Evolutionary conservation across 2,329 filamentous ascomycete species (phyloP).

Genomic region (Colletotrichum sp.): DNA sequence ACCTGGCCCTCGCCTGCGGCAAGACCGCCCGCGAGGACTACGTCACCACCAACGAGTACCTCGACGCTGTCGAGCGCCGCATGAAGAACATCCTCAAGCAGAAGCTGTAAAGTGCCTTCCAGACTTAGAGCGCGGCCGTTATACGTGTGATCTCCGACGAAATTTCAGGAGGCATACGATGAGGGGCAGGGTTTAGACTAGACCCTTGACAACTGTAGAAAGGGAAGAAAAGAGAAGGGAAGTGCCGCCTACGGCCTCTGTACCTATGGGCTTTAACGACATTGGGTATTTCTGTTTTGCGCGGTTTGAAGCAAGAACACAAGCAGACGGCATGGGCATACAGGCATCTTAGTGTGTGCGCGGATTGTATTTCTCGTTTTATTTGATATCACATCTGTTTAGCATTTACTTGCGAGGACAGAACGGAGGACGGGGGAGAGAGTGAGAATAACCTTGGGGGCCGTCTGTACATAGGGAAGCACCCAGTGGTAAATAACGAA

Average conservation of each 20-base stretch:
- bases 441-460: neutral
- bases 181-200: neutral
- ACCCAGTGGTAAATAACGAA: neutral
- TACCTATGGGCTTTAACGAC: conserved; percentile 9
- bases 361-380: neutral
- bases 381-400: conserved; percentile 15
- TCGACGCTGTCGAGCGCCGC: conserved; percentile 89
- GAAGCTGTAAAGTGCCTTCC: conserved; percentile 65
- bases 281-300: neutral
- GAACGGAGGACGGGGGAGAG: neutral
- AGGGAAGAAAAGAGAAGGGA: neutral
- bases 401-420: neutral
- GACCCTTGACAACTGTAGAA: neutral
- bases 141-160: neutral
- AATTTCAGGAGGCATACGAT: neutral
- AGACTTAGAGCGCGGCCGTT: neutral
- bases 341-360: neutral
- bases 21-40: conserved; percentile 84
- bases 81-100: conserved; percentile 81
- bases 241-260: neutral
- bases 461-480: neutral
- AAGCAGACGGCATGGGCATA: neutral
- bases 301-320: neutral
- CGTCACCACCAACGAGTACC: conserved; percentile 91
- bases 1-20: conserved; percentile 92